Conservation (phyloP, 2,329 filamentous ascomycete genomes). For the Ophiosphaerella narmari region DNA sequence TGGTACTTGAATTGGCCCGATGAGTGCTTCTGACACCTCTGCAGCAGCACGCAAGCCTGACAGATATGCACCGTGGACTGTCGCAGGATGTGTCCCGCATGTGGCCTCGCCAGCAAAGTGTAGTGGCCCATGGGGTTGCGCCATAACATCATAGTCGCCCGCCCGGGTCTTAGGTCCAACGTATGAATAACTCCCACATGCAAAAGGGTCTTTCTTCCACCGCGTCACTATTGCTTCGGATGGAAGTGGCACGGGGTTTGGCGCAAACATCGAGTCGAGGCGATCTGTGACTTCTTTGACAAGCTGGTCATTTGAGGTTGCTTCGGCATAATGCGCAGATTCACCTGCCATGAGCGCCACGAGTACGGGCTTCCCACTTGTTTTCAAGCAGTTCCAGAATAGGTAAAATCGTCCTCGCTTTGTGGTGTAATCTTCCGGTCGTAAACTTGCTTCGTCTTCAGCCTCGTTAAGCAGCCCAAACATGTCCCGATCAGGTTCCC, state of each 20-base stretch:
- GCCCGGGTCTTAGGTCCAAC: slow-evolving; percentile 80
- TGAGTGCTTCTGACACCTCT: slow-evolving; percentile 78
- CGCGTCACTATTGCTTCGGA: slow-evolving; percentile 86
- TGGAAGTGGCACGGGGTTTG: slow-evolving; percentile 70
- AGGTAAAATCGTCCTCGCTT: slow-evolving; percentile 92
- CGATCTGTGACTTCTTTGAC: slow-evolving; percentile 80
- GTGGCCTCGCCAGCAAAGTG: slow-evolving; percentile 98
- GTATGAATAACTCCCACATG: slow-evolving; percentile 94
- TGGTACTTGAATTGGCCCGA: slow-evolving; percentile 78
- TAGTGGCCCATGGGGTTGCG: slow-evolving; percentile 79
- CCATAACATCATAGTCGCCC: slow-evolving; percentile 93
- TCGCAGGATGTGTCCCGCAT: slow-evolving; percentile 92
- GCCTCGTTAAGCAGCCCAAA: slow-evolving; percentile 88
- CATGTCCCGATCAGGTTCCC: slow-evolving; percentile 88
- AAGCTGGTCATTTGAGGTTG: slow-evolving; percentile 73
- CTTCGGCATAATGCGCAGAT: slow-evolving; percentile 86
- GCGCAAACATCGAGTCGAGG: slow-evolving; percentile 73
- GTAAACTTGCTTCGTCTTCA: slow-evolving; percentile 68
- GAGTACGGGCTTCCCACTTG: slow-evolving; percentile 81
- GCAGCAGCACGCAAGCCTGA: slow-evolving; percentile 89
- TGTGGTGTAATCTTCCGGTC: slow-evolving; percentile 77
- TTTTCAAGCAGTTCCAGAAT: slow-evolving; percentile 95
- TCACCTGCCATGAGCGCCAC: slow-evolving; percentile 96
- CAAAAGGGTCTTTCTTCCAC: slow-evolving; percentile 89
- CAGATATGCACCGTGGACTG: slow-evolving; percentile 93